These are phyloP conservation scores for Coriolopsis trogii DNA, from an alignment of 1,284 basidiomycete species.

Conservation along the genomic window DNA sequence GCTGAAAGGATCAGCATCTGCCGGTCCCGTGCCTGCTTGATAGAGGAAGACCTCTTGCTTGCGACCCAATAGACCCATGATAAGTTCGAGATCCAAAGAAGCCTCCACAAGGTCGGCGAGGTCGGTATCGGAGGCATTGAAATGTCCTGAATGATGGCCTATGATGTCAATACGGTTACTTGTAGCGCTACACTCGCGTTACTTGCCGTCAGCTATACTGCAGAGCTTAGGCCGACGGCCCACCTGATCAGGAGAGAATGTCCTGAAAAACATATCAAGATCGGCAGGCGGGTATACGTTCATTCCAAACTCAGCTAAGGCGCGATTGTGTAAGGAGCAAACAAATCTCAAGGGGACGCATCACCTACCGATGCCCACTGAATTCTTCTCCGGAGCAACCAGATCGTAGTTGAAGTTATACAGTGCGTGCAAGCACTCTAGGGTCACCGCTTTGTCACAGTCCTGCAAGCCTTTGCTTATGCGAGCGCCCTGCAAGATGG, in stretches of 20 bases:
- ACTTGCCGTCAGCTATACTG: conserved; percentile 46
- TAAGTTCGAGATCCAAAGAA: conserved; percentile 54
- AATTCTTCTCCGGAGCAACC: conserved; percentile 13
- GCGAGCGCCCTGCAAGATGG: too few relatives aligned
- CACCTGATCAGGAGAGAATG: conserved; percentile 36
- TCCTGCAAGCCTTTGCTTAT: too few relatives aligned
- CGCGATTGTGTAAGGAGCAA: too few relatives aligned
- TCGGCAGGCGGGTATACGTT: conserved; percentile 46
- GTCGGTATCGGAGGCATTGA: too few relatives aligned
- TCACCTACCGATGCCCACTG: conserved; percentile 18
- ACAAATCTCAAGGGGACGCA: too few relatives aligned
- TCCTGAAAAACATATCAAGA: conserved; percentile 44
- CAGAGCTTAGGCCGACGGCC: conserved; percentile 28
- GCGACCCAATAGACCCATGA: conserved; percentile 45
- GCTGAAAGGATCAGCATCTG: not conserved
- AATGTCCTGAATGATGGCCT: not conserved
- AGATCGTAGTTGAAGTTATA: conserved; percentile 20
- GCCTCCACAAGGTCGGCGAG: conserved; percentile 52
- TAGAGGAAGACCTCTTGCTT: conserved; percentile 40
- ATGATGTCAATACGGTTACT: too few relatives aligned
- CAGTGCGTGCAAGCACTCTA: conserved; percentile 20
- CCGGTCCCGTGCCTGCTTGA: conserved; percentile 35
- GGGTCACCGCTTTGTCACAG: conserved; percentile 20
- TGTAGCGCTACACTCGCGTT: too few relatives aligned
- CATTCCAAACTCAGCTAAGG: conserved; percentile 50